Evolutionary conservation across 2,329 filamentous ascomycete species (phyloP), one percentile per base, ranked within the genome.

Genomic region (Fusarium sp.): DNA sequence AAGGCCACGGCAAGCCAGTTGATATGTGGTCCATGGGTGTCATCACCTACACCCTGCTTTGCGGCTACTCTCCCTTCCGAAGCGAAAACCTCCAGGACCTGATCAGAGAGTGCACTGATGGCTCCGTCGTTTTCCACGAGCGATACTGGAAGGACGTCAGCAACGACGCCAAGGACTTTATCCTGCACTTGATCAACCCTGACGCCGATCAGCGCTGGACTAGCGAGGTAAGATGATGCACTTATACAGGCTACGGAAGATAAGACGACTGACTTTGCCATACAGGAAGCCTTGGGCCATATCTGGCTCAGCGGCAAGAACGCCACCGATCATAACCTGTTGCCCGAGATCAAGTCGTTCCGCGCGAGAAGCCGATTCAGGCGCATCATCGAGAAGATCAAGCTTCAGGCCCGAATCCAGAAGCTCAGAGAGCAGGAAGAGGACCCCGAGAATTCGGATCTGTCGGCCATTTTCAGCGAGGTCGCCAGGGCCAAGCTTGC

Each of bases 1-100:
- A 94, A 80, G 96, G 96, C 22, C 97, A 99, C 82, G 96, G 96
- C 81, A 99, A 98, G 84, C 94, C 96, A 6, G 96, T 98, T 36
- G 96, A 99, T 81, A 98, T 99, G 94, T 99, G 96, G 96, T 98
- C 96, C 4, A 89, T 99, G 84, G 96, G 96, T 71, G 96, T 99
- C 79, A 99, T 99, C 79, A 98, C 96, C 46, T 99, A 99, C 85
- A 99, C 96, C 17, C 88, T 99, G 31, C 93, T 99, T 60, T 99
- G 97, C 81, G 96, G 96, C 76, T 99, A 99, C 86, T 98, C 96
- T 51, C 96, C 96, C 22, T 99, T 99, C 90, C 92, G 96, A 76
- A 96, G 95, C 71, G 96, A 99, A 86, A 98, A 94, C 79, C 87
- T 99, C 57, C 90, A 93, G 74, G 96, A 98, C 79, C 88, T 99